These are phyloP conservation scores for Globisporangium lucens DNA, from an alignment of 352 stramenopile species.

Conservation along the genomic window DNA sequence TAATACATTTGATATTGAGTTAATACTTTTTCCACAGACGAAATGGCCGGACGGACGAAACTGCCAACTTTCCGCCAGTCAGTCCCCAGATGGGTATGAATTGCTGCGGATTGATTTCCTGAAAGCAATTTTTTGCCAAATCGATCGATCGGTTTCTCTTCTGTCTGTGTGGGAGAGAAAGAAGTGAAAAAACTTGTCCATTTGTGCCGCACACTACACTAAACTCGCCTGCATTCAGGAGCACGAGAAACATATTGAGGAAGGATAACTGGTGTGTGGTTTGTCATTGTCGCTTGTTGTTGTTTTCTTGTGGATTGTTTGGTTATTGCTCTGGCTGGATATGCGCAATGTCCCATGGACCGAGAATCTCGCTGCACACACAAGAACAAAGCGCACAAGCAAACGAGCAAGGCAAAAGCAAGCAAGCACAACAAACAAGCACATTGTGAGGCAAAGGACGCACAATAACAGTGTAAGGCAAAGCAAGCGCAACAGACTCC, in stretches of 20 bases:
- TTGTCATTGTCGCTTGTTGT: not conserved
- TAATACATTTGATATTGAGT: no score
- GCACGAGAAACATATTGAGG: no score
- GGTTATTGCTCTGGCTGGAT: constrained; percentile 59
- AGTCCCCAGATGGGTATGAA: not conserved
- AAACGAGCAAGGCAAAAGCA: not conserved
- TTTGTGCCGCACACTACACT: not conserved
- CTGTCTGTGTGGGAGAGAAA: not conserved
- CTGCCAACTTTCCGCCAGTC: no score
- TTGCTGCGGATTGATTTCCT: not conserved
- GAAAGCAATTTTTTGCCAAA: not conserved
- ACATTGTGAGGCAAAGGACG: not conserved
- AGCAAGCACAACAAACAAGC: constrained; percentile 1
- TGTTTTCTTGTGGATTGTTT: not conserved
- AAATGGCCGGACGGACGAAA: no score
- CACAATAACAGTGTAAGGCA: not conserved
- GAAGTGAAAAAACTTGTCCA: not conserved
- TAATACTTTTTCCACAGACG: no score
- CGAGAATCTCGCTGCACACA: constrained; percentile 74
- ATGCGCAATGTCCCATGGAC: constrained; percentile 90
- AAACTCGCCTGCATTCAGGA: not conserved
- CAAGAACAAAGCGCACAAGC: not conserved
- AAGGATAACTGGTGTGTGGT: no score
- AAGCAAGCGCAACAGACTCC: not conserved
- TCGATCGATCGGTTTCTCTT: not conserved